phyloP scores from a whole-genome alignment of 1,284 basidiomycete species.

The Phellinidium pouzarii region DNA sequence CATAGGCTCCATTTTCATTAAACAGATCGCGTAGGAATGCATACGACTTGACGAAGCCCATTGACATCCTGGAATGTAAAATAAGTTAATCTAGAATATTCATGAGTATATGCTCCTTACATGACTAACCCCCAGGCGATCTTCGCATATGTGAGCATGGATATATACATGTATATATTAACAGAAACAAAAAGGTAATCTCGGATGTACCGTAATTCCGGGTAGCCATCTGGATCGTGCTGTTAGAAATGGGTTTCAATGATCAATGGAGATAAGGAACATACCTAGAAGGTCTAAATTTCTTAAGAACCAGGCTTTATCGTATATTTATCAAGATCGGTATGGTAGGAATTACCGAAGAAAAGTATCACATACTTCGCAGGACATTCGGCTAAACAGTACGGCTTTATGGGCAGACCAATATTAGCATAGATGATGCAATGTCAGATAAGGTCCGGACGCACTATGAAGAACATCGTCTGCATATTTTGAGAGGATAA shows the following conservation, averaged over 20 bases:
- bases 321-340: background rate
- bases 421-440: no score
- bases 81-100: background rate
- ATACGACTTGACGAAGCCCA: slow-evolving; percentile 62
- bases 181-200: no score
- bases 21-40: slow-evolving; percentile 6
- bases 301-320: slow-evolving; percentile 41
- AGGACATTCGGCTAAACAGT: slow-evolving; percentile 55
- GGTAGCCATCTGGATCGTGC: slow-evolving; percentile 36
- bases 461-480: slow-evolving; percentile 67
- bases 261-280: slow-evolving; percentile 7
- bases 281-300: slow-evolving; percentile 44
- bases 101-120: slow-evolving; percentile 25
- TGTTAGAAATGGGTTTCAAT: background rate
- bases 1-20: no score
- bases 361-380: slow-evolving; percentile 39
- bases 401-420: slow-evolving; percentile 34
- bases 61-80: slow-evolving; percentile 41
- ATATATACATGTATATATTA: background rate
- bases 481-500: slow-evolving; percentile 23
- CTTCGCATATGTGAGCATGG: slow-evolving; percentile 24
- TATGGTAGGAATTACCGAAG: background rate
- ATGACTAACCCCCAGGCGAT: slow-evolving; percentile 43
- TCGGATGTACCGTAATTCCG: slow-evolving; percentile 35
- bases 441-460: slow-evolving; percentile 24